phyloP scores from a whole-genome alignment of 2,329 filamentous ascomycete genomes.

The Akanthomyces dipterigenus region DNA sequence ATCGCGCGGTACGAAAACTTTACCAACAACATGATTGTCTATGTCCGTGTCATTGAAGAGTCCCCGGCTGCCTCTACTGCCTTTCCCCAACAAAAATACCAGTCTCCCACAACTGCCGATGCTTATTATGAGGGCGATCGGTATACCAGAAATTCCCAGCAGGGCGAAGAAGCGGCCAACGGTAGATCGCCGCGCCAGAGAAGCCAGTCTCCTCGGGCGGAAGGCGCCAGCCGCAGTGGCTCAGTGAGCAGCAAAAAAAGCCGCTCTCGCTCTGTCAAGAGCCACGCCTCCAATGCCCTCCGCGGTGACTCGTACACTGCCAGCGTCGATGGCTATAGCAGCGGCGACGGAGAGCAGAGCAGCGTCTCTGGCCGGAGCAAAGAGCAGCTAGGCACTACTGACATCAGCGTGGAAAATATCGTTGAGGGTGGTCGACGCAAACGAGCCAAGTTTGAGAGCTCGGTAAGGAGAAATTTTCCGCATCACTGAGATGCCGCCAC shows the following conservation, averaged over 20 bases:
- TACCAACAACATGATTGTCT: constrained; percentile 83
- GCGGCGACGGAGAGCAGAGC: constrained; percentile 73
- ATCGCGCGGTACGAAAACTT: constrained; percentile 98
- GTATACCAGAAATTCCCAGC: constrained; percentile 40
- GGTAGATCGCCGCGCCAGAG: constrained; percentile 61
- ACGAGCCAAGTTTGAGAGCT: constrained; percentile 91
- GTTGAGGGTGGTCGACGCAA: constrained; percentile 94
- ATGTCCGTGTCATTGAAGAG: constrained; percentile 75
- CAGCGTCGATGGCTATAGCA: constrained; percentile 70
- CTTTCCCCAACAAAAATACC: background rate
- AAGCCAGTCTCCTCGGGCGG: constrained; percentile 64
- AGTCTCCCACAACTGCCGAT: constrained; percentile 36
- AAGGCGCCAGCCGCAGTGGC: constrained; percentile 67
- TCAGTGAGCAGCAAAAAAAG: constrained; percentile 57
- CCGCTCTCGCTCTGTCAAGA: constrained; percentile 64
- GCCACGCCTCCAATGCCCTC: constrained; percentile 42
- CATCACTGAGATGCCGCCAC: background rate
- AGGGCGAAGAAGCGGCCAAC: constrained; percentile 60
- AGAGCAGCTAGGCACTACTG: constrained; percentile 86
- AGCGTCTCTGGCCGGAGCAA: constrained; percentile 68
- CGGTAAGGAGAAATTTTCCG: constrained; percentile 55
- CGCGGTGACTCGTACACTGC: constrained; percentile 59
- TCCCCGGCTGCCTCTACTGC: constrained; percentile 43
- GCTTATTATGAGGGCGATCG: constrained; percentile 47
- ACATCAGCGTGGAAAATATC: constrained; percentile 97